phyloP scores from a whole-genome alignment of 148 eudicot species.

The Chenopodium berlandieri region DNA sequence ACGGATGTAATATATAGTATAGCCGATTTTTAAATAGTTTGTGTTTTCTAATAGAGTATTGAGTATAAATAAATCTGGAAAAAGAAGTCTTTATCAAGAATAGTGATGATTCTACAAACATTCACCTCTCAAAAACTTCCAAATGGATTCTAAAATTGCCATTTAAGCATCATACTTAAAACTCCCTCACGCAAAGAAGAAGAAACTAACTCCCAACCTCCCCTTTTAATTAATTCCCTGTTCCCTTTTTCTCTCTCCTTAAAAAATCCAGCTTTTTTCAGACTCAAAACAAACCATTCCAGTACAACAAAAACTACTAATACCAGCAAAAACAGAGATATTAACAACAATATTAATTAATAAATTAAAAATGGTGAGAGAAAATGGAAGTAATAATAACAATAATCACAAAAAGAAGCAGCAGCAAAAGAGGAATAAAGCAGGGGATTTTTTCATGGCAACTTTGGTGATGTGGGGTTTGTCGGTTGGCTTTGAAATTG shows the following conservation, averaged over 20 bases:
- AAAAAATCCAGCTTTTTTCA: too few relatives aligned
- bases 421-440: constrained; percentile 27
- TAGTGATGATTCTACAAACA: not conserved
- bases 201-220: not conserved
- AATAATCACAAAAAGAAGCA: not conserved
- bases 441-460: constrained; percentile 50
- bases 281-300: not conserved
- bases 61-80: too few relatives aligned
- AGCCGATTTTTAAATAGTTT: too few relatives aligned
- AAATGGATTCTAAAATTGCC: constrained; percentile 3
- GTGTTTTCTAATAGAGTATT: too few relatives aligned
- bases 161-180: not conserved
- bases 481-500: constrained; percentile 62
- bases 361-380: constrained; percentile 14
- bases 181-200: not conserved
- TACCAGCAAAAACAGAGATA: not conserved
- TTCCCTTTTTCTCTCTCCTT: not conserved
- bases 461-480: constrained; percentile 67
- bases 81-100: not conserved
- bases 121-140: too few relatives aligned
- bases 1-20: too few relatives aligned
- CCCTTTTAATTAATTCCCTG: not conserved
- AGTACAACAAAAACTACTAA: not conserved
- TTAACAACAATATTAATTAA: too few relatives aligned
- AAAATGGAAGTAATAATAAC: not conserved